phyloP scores from a whole-genome alignment of 2,329 filamentous ascomycete species.

The Fusarium pseudograminearum region DNA sequence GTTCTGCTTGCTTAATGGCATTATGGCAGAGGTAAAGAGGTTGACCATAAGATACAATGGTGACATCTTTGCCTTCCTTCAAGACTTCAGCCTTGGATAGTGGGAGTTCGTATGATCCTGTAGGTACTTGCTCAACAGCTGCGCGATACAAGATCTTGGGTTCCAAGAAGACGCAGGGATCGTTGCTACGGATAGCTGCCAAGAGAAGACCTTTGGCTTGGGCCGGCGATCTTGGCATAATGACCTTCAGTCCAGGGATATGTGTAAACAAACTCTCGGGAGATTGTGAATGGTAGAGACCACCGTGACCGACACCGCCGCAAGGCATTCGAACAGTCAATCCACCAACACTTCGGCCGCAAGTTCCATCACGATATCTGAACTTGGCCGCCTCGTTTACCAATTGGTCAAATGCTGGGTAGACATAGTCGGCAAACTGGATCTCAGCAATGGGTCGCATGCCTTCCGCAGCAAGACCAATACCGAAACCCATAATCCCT shows the following conservation, averaged over 20 bases:
- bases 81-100: constrained; percentile 87
- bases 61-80: constrained; percentile 83
- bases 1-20: constrained; percentile 79
- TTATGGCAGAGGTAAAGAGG: constrained; percentile 85
- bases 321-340: constrained; percentile 91
- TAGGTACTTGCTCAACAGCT: constrained; percentile 90
- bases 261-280: constrained; percentile 91
- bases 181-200: constrained; percentile 80
- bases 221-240: constrained; percentile 85
- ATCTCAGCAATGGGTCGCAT: constrained; percentile 95
- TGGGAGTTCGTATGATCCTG: constrained; percentile 82
- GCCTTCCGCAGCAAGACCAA: constrained; percentile 89
- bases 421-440: constrained; percentile 95
- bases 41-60: constrained; percentile 89
- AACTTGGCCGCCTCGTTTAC: constrained; percentile 94
- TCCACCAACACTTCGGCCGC: constrained; percentile 75
- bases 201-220: constrained; percentile 91
- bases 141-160: constrained; percentile 94
- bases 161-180: constrained; percentile 93
- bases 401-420: constrained; percentile 91
- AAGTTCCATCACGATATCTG: constrained; percentile 76
- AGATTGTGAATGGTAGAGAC: constrained; percentile 87
- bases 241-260: constrained; percentile 84
- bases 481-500: constrained; percentile 92
- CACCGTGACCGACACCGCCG: constrained; percentile 90